phyloP scores from a whole-genome alignment of 2,329 filamentous ascomycete species.

The Ophiostoma australiae region DNA sequence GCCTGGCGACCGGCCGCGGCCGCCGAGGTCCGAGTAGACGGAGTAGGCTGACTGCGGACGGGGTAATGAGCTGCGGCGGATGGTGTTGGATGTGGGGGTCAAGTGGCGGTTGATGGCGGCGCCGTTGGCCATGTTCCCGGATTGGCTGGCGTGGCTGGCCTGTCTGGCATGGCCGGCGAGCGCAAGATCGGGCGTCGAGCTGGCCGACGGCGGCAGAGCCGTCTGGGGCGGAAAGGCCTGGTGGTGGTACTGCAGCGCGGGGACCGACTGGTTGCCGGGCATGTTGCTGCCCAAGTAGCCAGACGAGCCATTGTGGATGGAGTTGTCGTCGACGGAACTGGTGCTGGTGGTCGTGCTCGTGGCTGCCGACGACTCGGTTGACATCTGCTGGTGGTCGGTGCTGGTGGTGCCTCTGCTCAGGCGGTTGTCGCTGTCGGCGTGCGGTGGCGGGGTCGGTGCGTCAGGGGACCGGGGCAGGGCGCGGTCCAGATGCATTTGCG shows the following conservation, averaged over 20 bases:
- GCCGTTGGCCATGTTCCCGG: constrained; percentile 28
- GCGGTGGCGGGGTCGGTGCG: constrained; percentile 39
- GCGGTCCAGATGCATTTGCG: constrained; percentile 15
- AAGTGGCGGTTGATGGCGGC: constrained; percentile 56
- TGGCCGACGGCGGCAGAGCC: background rate
- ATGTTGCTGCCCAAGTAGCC: constrained; percentile 38
- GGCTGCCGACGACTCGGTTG: constrained; percentile 49
- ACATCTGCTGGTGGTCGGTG: constrained; percentile 46
- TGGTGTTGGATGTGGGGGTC: constrained; percentile 52
- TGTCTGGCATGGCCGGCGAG: constrained; percentile 38
- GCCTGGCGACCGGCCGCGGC: constrained; percentile 55
- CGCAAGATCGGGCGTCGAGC: constrained; percentile 39
- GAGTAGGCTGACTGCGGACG: constrained; percentile 76
- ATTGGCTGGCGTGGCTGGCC: constrained; percentile 33
- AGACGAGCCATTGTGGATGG: background rate
- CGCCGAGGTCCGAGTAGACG: constrained; percentile 62
- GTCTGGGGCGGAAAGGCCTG: constrained; percentile 39
- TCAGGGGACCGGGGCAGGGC: constrained; percentile 36
- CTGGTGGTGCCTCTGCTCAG: constrained; percentile 52
- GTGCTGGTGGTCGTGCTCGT: constrained; percentile 49
- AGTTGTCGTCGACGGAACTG: constrained; percentile 42
- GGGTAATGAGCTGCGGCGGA: constrained; percentile 54
- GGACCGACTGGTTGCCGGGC: constrained; percentile 43
- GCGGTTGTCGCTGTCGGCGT: constrained; percentile 36
- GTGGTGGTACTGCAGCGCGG: constrained; percentile 59